Evolutionary conservation across 2,329 filamentous ascomycete genomes (phyloP).

Genomic region (Eurotiales sp.): DNA sequence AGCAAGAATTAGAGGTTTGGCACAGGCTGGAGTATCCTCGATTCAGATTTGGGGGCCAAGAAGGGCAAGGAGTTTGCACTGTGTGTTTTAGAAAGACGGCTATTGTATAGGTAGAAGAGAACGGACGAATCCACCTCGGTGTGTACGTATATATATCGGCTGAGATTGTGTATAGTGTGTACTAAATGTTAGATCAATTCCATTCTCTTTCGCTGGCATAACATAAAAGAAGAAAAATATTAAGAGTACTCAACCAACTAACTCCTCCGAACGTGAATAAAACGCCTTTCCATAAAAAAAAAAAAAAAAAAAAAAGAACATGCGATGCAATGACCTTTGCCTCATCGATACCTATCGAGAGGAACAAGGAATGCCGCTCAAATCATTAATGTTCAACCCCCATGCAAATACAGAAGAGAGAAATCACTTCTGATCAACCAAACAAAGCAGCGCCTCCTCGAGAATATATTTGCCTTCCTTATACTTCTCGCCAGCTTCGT

Average conservation of each 20-base stretch:
- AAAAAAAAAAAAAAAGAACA: no score
- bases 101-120: no score
- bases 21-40: constrained; percentile 74
- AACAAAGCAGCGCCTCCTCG: constrained; percentile 83
- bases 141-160: not conserved
- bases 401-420: not conserved
- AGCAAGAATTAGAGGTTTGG: constrained; percentile 55
- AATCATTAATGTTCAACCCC: no score
- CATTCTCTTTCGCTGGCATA: not conserved
- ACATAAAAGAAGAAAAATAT: not conserved
- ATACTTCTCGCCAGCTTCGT: constrained; percentile 88
- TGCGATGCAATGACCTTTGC: no score
- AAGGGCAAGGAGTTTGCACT: constrained; percentile 18
- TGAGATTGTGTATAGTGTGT: not conserved
- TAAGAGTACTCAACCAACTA: not conserved
- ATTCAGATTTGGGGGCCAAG: constrained; percentile 47
- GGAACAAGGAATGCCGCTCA: not conserved
- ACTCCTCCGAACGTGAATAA: not conserved
- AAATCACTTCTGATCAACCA: constrained; percentile 26
- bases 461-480: constrained; percentile 99
- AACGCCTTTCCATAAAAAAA: not conserved
- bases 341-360: not conserved
- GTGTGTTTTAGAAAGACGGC: constrained; percentile 15
- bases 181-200: not conserved
- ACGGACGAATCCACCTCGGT: no score